Evolutionary conservation across 2,329 filamentous ascomycete species (phyloP), one percentile per base, ranked within the genome.

Genomic region (Berkeleyomyces basicola): DNA sequence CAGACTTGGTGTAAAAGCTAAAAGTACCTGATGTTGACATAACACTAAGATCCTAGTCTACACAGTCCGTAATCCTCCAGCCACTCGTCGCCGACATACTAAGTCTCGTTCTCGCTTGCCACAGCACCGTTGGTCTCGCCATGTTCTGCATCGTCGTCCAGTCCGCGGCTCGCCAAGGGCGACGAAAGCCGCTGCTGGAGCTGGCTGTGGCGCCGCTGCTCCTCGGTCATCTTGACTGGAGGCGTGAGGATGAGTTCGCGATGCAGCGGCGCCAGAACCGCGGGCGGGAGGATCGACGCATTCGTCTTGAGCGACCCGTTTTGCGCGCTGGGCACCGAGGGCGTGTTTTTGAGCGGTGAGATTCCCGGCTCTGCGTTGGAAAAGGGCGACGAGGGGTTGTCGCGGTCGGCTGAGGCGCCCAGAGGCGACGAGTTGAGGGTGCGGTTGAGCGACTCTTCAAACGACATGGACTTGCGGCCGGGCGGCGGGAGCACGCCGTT

Each of bases 181-280:
- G 62, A 59, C 14, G 62, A 55, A 36, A 65, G 42, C 4, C 63
- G 63, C 39, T 60, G 57, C 39, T 61, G 59, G 31, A 61, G 49
- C 23, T 65, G 65, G 42, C 61, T 63, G 43, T 60, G 39, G 66
- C 63, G 63, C 16, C 63, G 58, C 58, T 65, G 63, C 16, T 65
- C 69, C 59, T 76, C 74, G 3, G 71, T 67, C 47, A 76, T 74
- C 73, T 87, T 84, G 67, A 82, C 75, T 1, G 82, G 84, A 33
- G 84, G 82, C 14, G 80, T 82, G 59, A 83, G 70, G 63, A 83
- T 82, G 66, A 80, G 78, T 63, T 79, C 75, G 11, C 76, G 77
- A 1, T 79, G 78, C 49, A 78, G 81, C 0, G 84, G 84, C 7
- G 81, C 79, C 58, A 87, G 70, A 1, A 79, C 75, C 47, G 81